phyloP scores from a whole-genome alignment of 2,329 filamentous ascomycete genomes.

The Ceratocystis huliohia region DNA sequence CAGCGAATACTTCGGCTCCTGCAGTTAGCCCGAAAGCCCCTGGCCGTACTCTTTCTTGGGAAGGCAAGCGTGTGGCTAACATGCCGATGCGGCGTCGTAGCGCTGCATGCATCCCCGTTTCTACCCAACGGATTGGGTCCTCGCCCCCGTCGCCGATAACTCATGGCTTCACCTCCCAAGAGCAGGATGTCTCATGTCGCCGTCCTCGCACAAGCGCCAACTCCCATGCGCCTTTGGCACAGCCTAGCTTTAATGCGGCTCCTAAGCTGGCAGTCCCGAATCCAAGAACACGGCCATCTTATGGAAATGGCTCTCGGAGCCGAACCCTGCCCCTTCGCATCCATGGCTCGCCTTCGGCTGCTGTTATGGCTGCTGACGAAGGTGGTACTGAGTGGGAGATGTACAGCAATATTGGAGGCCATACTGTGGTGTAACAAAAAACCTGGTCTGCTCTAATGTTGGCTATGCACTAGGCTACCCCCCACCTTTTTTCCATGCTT shows the following conservation, averaged over 20 bases:
- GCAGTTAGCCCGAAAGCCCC: constrained; percentile 6
- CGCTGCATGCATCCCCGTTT: neutral
- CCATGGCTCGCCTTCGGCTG: neutral
- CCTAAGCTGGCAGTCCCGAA: neutral
- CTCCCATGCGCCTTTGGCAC: neutral
- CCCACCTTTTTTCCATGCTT: too few relatives aligned
- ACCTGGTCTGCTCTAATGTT: too few relatives aligned
- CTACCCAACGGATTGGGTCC: neutral
- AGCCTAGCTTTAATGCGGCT: constrained; percentile 1
- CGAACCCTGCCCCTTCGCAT: constrained; percentile 12
- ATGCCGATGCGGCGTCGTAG: constrained; percentile 8
- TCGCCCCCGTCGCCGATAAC: constrained; percentile 3
- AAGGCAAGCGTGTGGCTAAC: neutral
- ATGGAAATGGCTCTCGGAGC: constrained; percentile 2
- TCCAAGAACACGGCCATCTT: constrained; percentile 6
- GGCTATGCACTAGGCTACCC: too few relatives aligned
- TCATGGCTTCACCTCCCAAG: neutral
- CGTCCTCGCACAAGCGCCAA: constrained; percentile 8
- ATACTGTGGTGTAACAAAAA: constrained; percentile 12
- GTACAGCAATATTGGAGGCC: constrained; percentile 35
- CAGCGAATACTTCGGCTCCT: constrained; percentile 13
- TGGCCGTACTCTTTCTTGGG: constrained; percentile 6
- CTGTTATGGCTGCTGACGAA: constrained; percentile 21
- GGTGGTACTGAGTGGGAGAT: constrained; percentile 34
- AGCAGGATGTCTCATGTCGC: neutral